Base-by-base conservation (phyloP, 139 green algal species). In the Ulvella scutata region DNA sequence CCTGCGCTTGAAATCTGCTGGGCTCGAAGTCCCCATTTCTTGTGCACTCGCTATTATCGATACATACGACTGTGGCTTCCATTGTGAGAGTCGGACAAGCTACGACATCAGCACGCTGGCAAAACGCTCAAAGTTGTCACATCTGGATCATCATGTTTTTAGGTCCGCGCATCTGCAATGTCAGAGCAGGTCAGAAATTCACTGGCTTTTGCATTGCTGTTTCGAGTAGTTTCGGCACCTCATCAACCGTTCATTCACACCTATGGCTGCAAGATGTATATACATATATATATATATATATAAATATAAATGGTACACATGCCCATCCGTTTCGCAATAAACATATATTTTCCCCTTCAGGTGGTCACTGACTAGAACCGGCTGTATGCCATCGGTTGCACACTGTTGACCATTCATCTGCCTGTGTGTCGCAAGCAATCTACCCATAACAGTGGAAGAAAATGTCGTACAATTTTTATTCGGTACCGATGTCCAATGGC, bases 11-110 rank as follows among this genome's bases (percentile, higher is more conserved):
- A 61, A 96, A 96, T 3, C 95, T 82, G 2, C 88, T 95, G 10
- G 95, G 95, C 13, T 88, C 82, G 76, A 96, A 99, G 85, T 99
- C 95, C 10, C 91, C 92, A 43, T 93, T 97, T 17, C 94, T 82
- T 20, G 96, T 97, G 80, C 86, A 96, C 76, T 99, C 95, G 28
- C 81, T 92, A 62, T 99, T 99, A 82, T 99, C 95, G 21, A 99
- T 85, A 60, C 86, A 92, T 3, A 98, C 84, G 0, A 98, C 85
- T 0, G 91, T 97, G 13, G 90, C 89, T 79, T 99, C 92, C 88
- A 91, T 89, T 38, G 43, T 28, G 35, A 76, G 9, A 67, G 13
- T 67, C 10, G 6, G 51, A 34, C 51, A 26, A 67, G 13, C 20
- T 2, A 34, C 0, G n/a, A n/a, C n/a, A n/a, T n/a, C n/a, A n/a